These are phyloP conservation scores for Linnemannia elongata DNA, from an alignment of 192 early-diverging fungal genomes.

Conservation along the genomic window DNA sequence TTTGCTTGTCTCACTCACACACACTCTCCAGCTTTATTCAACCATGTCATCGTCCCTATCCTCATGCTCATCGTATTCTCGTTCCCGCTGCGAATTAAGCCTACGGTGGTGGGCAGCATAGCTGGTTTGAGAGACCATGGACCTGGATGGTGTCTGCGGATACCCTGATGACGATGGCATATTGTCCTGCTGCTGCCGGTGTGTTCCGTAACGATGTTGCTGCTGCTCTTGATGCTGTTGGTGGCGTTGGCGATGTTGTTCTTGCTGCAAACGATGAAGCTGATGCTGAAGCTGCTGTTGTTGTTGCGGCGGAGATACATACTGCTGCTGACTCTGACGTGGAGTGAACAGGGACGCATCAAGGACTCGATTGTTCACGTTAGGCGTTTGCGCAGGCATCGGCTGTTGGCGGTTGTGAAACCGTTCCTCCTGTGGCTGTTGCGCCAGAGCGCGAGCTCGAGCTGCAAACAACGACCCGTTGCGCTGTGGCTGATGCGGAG, in stretches of 20 bases:
- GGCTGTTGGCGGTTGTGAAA: not conserved
- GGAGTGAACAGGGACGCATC: not conserved
- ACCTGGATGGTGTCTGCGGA: constrained; percentile 16
- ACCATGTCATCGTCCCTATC: constrained; percentile 22
- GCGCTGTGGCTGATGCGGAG: not conserved
- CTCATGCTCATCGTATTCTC: constrained; percentile 23
- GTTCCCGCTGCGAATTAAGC: constrained; percentile 12
- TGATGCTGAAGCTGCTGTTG: not conserved
- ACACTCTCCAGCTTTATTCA: not conserved
- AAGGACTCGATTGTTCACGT: not conserved
- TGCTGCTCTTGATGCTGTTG: constrained; percentile 6
- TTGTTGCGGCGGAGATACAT: not conserved
- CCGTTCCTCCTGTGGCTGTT: not conserved
- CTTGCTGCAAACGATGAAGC: not conserved
- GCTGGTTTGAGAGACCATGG: not conserved
- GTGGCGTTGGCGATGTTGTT: not conserved
- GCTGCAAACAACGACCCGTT: constrained; percentile 1
- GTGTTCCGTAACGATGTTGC: not conserved
- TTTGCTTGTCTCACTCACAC: not conserved
- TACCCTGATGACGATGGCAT: constrained; percentile 1
- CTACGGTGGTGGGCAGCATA: not conserved
- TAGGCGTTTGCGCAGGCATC: not conserved
- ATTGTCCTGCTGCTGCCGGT: not conserved
- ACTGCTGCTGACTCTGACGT: not conserved
- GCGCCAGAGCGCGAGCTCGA: not conserved